Base-by-base conservation (phyloP, 306 rosid genomes). In the Fragaria ananassa region DNA sequence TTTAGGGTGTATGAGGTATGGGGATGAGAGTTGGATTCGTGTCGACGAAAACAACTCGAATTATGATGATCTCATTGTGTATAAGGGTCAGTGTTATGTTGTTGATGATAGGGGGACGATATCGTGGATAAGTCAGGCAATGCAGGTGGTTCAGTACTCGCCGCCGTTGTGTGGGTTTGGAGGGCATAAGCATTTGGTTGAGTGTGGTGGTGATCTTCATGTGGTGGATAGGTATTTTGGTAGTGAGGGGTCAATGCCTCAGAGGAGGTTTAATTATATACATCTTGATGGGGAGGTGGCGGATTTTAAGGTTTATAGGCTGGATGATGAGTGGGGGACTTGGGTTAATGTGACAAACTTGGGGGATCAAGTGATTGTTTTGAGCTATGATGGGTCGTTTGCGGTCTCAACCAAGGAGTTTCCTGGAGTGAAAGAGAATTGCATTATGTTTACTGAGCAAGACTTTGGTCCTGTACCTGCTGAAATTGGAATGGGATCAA, bases 161-260 rank as follows among this genome's bases (percentile, higher is more conserved):
- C 96, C 98, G 68, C 89, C 85, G 0, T 65, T 90, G 70, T 79
- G 81, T 53, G 90, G 96, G 4, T 47, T 80, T 15, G 98, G 97
- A 2, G 49, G 70, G 54, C 85, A 79, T 69, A 94, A 91, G 62
- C 89, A 91, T 69, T 31, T 92, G 84, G 87, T 87, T 8, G 97
- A 88, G 64, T 88, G 86, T 4, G 73, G 87, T 68, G 97, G 89
- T 53, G 82, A 69, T 67, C 85, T 89, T 4, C 84, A 83, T 42
- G 88, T 88, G 17, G 80, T 88, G 61, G 93, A 92, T 69, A 78
- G 89, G 23, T 89, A 49, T 76, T 37, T 76, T 17, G 81, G 44
- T 8, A 34, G 21, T 62, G 68, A 31, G n/a, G 15, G 39, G n/a
- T 61, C 17, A 1, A 6, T 29, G 68, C 41, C 42, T 31, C 37